Conservation (phyloP, 2,329 filamentous ascomycete species). For the Orbilia blumenaviensis region DNA sequence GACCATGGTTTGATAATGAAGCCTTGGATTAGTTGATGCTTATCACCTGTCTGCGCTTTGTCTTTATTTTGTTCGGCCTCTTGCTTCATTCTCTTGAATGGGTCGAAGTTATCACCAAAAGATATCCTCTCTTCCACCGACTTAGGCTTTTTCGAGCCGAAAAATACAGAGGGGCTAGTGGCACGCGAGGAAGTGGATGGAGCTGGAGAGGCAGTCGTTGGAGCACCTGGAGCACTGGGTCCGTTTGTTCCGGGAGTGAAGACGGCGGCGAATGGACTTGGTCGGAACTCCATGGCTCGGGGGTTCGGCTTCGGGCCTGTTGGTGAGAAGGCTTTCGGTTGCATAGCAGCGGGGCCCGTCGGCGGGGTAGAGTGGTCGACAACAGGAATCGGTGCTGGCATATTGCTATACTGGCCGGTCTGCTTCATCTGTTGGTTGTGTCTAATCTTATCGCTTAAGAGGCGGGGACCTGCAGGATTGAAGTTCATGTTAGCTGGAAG, state of each 20-base stretch:
- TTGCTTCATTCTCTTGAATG: slow-evolving; percentile 72
- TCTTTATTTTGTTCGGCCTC: slow-evolving; percentile 62
- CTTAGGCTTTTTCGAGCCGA: slow-evolving; percentile 76
- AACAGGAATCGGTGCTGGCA: slow-evolving; percentile 63
- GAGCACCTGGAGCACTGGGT: slow-evolving; percentile 33
- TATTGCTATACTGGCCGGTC: slow-evolving; percentile 60
- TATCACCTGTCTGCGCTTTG: slow-evolving; percentile 75
- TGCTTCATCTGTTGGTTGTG: slow-evolving; percentile 65
- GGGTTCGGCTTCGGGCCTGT: slow-evolving; percentile 74
- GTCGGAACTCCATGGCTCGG: slow-evolving; percentile 82
- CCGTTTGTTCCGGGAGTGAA: slow-evolving; percentile 56
- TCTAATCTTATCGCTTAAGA: slow-evolving; percentile 64
- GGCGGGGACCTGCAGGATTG: slow-evolving; percentile 36
- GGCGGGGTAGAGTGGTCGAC: slow-evolving; percentile 73
- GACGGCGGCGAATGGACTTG: slow-evolving; percentile 62
- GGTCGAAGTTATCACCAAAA: slow-evolving; percentile 69
- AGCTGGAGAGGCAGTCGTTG: slow-evolving; percentile 66
- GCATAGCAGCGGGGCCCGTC: slow-evolving; percentile 71
- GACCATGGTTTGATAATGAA: slow-evolving; percentile 70
- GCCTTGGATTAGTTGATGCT: slow-evolving; percentile 71
- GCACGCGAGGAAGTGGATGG: slow-evolving; percentile 63
- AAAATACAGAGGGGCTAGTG: slow-evolving; percentile 67
- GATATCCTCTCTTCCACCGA: slow-evolving; percentile 68
- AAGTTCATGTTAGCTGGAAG: slow-evolving; percentile 49
- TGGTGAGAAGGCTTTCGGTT: slow-evolving; percentile 60